These are phyloP conservation scores for Podaxis sp. DNA, from an alignment of 768 basidiomycete genomes.

Conservation along the genomic window DNA sequence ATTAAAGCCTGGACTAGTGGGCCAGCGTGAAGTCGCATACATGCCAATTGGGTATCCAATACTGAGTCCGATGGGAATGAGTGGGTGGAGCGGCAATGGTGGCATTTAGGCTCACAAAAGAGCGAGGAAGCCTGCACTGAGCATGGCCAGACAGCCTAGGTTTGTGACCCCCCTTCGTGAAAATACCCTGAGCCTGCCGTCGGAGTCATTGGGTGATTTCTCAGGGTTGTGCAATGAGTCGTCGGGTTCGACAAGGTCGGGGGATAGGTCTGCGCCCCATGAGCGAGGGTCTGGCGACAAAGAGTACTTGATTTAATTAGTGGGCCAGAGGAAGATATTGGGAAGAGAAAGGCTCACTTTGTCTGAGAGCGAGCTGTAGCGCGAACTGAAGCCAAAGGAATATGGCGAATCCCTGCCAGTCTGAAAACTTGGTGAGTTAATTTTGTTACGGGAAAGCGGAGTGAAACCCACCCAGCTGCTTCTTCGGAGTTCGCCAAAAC, in stretches of 20 bases:
- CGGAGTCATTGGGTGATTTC: constrained; percentile 21
- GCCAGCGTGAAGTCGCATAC: constrained; percentile 20
- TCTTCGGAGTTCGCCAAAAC: constrained; percentile 32
- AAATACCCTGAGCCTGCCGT: constrained; percentile 35
- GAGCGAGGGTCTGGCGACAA: constrained; percentile 59
- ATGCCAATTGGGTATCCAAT: constrained; percentile 46
- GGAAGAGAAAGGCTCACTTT: constrained; percentile 27
- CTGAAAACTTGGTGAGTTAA: constrained; percentile 10
- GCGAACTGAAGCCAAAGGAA: constrained; percentile 35
- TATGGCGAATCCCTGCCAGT: constrained; percentile 40
- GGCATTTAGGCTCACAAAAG: constrained; percentile 49
- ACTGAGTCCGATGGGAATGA: constrained; percentile 18
- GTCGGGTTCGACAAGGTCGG: constrained; percentile 56
- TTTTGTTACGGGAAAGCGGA: background rate
- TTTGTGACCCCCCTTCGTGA: constrained; percentile 66
- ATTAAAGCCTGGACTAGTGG: constrained; percentile 25
- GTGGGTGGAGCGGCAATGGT: background rate
- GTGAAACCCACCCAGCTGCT: constrained; percentile 34
- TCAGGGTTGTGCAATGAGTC: constrained; percentile 74
- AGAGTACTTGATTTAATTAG: constrained; percentile 41
- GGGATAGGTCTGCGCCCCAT: constrained; percentile 61
- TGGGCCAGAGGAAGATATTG: background rate
- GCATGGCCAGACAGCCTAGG: constrained; percentile 60
- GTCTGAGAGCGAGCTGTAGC: constrained; percentile 38
- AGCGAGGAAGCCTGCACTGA: constrained; percentile 42